These are phyloP conservation scores for Chaetomiaceae sp. DNA, from an alignment of 2,329 filamentous ascomycete species.

Conservation along the genomic window DNA sequence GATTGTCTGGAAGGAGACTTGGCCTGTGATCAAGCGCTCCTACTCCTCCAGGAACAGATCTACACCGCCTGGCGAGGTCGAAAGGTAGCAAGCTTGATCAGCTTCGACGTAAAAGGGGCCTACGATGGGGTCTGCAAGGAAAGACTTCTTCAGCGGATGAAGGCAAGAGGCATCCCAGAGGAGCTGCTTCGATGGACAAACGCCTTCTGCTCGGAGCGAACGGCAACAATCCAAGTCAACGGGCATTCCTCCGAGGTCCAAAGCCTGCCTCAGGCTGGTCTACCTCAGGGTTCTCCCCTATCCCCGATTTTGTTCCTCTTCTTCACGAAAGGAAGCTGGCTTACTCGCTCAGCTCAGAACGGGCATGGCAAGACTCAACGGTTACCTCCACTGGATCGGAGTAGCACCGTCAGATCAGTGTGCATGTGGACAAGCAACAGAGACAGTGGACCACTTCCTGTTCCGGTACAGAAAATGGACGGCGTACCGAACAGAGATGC, in stretches of 20 bases:
- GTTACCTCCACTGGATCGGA: no score
- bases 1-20: slow-evolving; percentile 7
- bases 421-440: no score
- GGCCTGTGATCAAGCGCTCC: no score
- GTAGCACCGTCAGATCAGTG: no score
- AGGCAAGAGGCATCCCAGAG: slow-evolving; percentile 8
- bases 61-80: no score
- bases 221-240: slow-evolving; percentile 12
- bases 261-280: slow-evolving; percentile 6
- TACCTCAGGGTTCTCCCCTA: slow-evolving; percentile 11
- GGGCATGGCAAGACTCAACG: no score
- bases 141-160: slow-evolving; percentile 7
- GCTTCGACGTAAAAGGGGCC: slow-evolving; percentile 10
- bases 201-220: slow-evolving; percentile 8
- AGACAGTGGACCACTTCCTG: no score
- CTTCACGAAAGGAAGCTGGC: no score
- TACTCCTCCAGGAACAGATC: no score
- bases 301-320: slow-evolving; percentile 27
- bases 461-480: no score
- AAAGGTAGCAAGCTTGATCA: slow-evolving; percentile 10
- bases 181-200: slow-evolving; percentile 5
- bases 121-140: slow-evolving; percentile 16
- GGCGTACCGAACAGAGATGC: background rate
- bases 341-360: no score
- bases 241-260: background rate